A percentile compares a stretch with the other conserved stretches of the same genome.
Conservation (phyloP, 2,329 filamentous ascomycete genomes). For the Leptodontidium sp. region DNA sequence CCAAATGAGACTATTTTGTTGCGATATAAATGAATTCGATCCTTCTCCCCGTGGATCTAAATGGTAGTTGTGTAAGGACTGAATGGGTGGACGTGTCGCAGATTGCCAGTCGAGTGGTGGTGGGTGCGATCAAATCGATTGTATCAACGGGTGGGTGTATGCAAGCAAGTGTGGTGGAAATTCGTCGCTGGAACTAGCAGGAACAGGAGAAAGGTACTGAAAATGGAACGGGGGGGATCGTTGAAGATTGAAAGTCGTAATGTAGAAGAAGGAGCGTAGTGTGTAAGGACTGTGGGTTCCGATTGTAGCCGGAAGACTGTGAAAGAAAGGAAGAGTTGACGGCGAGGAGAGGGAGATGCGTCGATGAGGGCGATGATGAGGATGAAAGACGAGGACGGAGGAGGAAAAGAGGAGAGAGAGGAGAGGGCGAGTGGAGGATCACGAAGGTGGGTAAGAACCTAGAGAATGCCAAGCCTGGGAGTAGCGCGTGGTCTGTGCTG, state of each 20-base stretch:
- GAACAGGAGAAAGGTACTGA: slow-evolving; percentile 40
- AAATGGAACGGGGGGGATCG: slow-evolving; percentile 9
- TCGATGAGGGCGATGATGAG: slow-evolving; percentile 8
- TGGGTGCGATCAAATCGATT: slow-evolving; percentile 27
- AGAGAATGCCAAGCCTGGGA: slow-evolving; percentile 8
- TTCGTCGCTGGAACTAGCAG: slow-evolving; percentile 48
- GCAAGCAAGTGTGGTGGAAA: slow-evolving; percentile 41
- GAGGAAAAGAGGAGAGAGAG: slow-evolving; percentile 18
- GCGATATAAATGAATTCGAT: slow-evolving; percentile 11
- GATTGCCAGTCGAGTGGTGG: not conserved
- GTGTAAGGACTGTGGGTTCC: slow-evolving; percentile 25
- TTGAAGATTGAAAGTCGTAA: slow-evolving; percentile 18
- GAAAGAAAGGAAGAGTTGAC: slow-evolving; percentile 32
- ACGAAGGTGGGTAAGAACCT: slow-evolving; percentile 17
- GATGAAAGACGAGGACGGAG: slow-evolving; percentile 19
- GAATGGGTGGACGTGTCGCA: slow-evolving; percentile 10
- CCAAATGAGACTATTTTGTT: slow-evolving; percentile 12
- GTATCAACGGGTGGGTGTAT: slow-evolving; percentile 35
- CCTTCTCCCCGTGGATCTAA: slow-evolving; percentile 14
- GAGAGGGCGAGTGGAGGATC: not conserved
- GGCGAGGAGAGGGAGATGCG: slow-evolving; percentile 6
- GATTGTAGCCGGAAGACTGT: slow-evolving; percentile 41
- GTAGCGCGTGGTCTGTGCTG: slow-evolving; percentile 11
- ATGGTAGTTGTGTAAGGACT: slow-evolving; percentile 6
- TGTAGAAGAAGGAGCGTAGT: slow-evolving; percentile 16